Evolutionary conservation across 2,329 filamentous ascomycete species (phyloP).

Genomic region (Huntiella decipiens): DNA sequence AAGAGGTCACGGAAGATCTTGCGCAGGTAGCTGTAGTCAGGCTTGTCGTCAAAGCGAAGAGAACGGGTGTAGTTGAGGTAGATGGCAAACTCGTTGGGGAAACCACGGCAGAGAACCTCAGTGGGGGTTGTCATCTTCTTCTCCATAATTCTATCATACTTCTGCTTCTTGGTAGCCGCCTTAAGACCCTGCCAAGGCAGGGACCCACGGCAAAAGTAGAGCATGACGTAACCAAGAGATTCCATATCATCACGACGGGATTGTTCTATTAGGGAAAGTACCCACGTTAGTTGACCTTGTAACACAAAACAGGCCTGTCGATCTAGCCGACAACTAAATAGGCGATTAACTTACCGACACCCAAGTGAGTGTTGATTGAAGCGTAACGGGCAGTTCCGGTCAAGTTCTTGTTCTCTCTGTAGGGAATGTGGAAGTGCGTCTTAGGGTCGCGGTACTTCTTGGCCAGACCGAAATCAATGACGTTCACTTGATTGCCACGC

Average conservation of each 20-base stretch:
- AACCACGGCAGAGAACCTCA: constrained; percentile 94
- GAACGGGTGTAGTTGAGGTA: constrained; percentile 99
- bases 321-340: neutral
- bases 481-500: constrained; percentile 97
- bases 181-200: constrained; percentile 98
- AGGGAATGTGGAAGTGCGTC: constrained; percentile 98
- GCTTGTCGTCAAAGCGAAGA: constrained; percentile 98
- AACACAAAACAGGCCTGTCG: neutral
- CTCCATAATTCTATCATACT: constrained; percentile 99
- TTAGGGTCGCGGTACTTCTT: constrained; percentile 99
- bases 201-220: constrained; percentile 98
- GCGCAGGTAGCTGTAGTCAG: constrained; percentile 96
- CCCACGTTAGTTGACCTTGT: neutral
- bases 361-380: constrained; percentile 95
- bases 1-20: constrained; percentile 99
- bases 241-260: constrained; percentile 99
- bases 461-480: constrained; percentile 95
- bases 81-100: constrained; percentile 98
- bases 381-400: constrained; percentile 97
- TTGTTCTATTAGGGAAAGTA: constrained; percentile 41
- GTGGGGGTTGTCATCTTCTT: constrained; percentile 99
- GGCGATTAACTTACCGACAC: constrained; percentile 48
- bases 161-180: constrained; percentile 98
- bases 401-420: constrained; percentile 99
- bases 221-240: constrained; percentile 96